Percentiles rank a stretch among this genome's conserved stretches.
Conservation (phyloP, 2,329 filamentous ascomycete genomes). For the Lasiodiplodia sp. region DNA sequence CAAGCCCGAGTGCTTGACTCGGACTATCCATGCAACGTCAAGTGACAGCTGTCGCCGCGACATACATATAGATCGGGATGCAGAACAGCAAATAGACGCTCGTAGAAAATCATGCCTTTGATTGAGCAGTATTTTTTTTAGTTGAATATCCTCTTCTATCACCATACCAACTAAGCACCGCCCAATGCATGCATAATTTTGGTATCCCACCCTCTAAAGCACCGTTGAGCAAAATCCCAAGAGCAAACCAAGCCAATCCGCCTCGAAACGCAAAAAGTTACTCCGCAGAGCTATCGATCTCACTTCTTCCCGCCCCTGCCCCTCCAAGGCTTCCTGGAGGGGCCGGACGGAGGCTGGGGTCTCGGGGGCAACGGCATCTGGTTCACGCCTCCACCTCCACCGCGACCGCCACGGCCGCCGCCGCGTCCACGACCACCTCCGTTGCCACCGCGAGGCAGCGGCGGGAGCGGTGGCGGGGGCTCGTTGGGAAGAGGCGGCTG, state of each 20-base stretch:
- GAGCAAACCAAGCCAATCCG: neutral
- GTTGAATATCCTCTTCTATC: neutral
- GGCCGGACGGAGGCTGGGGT: neutral
- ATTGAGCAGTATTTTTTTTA: neutral
- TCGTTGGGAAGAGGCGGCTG: constrained; percentile 28
- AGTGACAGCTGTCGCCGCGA: neutral
- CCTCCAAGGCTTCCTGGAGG: neutral
- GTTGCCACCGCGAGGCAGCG: constrained; percentile 1
- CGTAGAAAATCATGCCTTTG: neutral
- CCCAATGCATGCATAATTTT: neutral
- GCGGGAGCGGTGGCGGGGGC: constrained; percentile 10
- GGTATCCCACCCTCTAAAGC: neutral
- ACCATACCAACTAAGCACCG: neutral
- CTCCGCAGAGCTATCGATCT: neutral
- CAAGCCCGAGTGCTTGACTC: neutral
- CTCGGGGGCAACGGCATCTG: constrained; percentile 8
- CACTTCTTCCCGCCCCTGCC: constrained; percentile 15
- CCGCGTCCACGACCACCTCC: constrained; percentile 20
- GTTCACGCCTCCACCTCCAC: constrained; percentile 18
- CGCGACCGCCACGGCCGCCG: constrained; percentile 7
- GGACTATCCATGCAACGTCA: neutral
- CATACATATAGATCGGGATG: neutral
- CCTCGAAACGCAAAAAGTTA: too few species aligned
- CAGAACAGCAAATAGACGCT: neutral
- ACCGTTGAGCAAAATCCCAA: neutral